phyloP scores from a whole-genome alignment of 306 rosid species.

The Citrullus amarus region DNA sequence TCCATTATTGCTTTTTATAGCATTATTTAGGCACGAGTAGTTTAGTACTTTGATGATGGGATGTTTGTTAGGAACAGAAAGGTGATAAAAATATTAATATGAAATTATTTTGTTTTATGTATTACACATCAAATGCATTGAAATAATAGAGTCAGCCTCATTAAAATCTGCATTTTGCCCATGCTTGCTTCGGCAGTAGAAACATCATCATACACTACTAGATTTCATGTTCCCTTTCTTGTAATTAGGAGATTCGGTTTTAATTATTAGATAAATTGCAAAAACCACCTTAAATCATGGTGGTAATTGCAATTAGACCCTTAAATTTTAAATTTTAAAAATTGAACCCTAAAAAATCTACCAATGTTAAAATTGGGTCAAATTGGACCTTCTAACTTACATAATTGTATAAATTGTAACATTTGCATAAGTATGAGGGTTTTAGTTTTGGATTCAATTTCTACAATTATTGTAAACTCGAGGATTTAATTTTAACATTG shows the following conservation, averaged over 20 bases:
- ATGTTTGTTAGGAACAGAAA: background rate
- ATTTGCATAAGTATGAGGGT: too few relatives aligned
- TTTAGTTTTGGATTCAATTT: too few relatives aligned
- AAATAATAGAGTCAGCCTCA: constrained; percentile 1
- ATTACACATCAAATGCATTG: background rate
- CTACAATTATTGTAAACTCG: too few relatives aligned
- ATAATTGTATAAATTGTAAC: too few relatives aligned
- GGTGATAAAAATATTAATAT: background rate
- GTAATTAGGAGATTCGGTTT: constrained; percentile 30
- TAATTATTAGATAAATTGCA: background rate
- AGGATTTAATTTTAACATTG: too few relatives aligned
- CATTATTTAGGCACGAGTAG: background rate
- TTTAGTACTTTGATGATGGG: constrained; percentile 1
- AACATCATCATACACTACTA: constrained; percentile 1
- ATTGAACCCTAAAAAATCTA: too few relatives aligned
- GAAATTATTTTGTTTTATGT: background rate
- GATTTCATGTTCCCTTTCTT: constrained; percentile 18
- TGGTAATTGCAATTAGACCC: too few relatives aligned
- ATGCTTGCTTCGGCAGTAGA: constrained; percentile 4
- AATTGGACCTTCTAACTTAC: too few relatives aligned
- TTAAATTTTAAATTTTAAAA: too few relatives aligned
- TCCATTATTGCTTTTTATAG: background rate
- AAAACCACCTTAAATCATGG: too few relatives aligned
- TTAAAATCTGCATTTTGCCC: constrained; percentile 10
- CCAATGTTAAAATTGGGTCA: too few relatives aligned